A percentile compares a stretch with the other conserved stretches of the same genome.
These are phyloP conservation scores for Huntiella omanensis DNA, from an alignment of 2,329 filamentous ascomycete species.

Conservation along the genomic window DNA sequence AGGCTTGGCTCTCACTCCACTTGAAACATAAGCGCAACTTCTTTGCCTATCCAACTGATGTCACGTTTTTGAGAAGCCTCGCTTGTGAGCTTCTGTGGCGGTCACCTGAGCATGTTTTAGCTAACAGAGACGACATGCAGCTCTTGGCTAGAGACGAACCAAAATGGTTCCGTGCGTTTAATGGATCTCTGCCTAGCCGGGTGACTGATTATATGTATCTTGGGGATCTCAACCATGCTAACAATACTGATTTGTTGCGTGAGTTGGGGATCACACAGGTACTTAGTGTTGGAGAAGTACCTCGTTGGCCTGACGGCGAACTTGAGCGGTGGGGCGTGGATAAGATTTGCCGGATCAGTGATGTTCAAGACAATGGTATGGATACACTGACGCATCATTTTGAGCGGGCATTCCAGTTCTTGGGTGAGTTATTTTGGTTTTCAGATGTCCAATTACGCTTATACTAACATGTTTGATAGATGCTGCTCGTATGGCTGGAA, in stretches of 20 bases:
- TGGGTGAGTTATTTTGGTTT: slow-evolving; percentile 42
- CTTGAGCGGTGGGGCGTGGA: slow-evolving; percentile 54
- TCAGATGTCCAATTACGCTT: background rate
- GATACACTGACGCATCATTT: slow-evolving; percentile 81
- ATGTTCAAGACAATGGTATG: slow-evolving; percentile 91
- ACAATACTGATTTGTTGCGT: slow-evolving; percentile 68
- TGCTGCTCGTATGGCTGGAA: slow-evolving; percentile 55
- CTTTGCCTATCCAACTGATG: slow-evolving; percentile 87
- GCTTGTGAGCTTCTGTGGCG: slow-evolving; percentile 55
- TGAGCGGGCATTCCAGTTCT: slow-evolving; percentile 70
- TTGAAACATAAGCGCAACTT: slow-evolving; percentile 71
- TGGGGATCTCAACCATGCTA: slow-evolving; percentile 81
- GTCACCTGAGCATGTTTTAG: slow-evolving; percentile 32
- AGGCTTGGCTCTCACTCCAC: slow-evolving; percentile 78
- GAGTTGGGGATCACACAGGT: slow-evolving; percentile 73
- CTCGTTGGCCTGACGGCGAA: slow-evolving; percentile 59
- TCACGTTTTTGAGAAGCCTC: slow-evolving; percentile 59
- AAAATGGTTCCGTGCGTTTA: slow-evolving; percentile 62
- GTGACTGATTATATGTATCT: slow-evolving; percentile 91
- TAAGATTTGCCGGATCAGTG: slow-evolving; percentile 63
- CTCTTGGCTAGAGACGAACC: slow-evolving; percentile 39
- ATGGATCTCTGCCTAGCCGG: slow-evolving; percentile 79
- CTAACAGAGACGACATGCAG: slow-evolving; percentile 13
- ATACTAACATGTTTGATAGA: slow-evolving; percentile 30
- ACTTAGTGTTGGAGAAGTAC: slow-evolving; percentile 76